Evolutionary conservation across 345 rosid genomes (phyloP), one percentile per base, ranked within the genome.

Genomic region (Microcos paniculata): DNA sequence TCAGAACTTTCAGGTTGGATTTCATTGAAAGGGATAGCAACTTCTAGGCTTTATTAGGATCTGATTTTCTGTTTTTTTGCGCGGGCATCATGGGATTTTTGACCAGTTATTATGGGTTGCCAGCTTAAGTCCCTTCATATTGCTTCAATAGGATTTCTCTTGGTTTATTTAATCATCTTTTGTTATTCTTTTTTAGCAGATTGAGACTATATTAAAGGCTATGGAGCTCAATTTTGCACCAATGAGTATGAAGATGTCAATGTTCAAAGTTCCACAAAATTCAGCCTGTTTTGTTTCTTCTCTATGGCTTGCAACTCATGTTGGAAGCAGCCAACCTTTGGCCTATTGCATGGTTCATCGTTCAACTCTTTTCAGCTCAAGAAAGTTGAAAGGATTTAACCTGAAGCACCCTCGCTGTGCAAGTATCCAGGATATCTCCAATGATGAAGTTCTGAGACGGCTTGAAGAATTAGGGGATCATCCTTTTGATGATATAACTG

Each of bases 211-310:
- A 11, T 74, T 24, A 15, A 16, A 12, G 9, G 26, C 31, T 71
- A 83, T 85, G 86, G 82, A 68, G 35, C 31, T 84, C 43, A 75
- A 78, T 64, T 73, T 80, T 68, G 80, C 77, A 16, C 24, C 77
- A 70, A 64, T 45, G 51, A 59, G 75, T 58, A 14, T 86, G 76
- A 84, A 73, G 43, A 70, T 62, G 53, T 58, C 71, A n/a, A 64
- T 72, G 21, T 68, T 75, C 40, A 13, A 63, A 42, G 46, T 62
- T 53, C 78, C 78, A 43, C n/a, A 45, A 46, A 84, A 62, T 38
- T 30, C 70, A 9, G 26, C 55, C 26, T 61, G 24, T 59, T 26
- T 53, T 13, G 18, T 0, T 55, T 74, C 18, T 35, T 65, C 53
- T 40, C 16, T 66, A 6, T 71, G 59, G 58, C 78, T 75, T 48